A percentile compares a stretch with the other conserved stretches of the same genome.
Conservation (phyloP, 2,329 filamentous ascomycete genomes). For the Ceratocystis huliohia region DNA sequence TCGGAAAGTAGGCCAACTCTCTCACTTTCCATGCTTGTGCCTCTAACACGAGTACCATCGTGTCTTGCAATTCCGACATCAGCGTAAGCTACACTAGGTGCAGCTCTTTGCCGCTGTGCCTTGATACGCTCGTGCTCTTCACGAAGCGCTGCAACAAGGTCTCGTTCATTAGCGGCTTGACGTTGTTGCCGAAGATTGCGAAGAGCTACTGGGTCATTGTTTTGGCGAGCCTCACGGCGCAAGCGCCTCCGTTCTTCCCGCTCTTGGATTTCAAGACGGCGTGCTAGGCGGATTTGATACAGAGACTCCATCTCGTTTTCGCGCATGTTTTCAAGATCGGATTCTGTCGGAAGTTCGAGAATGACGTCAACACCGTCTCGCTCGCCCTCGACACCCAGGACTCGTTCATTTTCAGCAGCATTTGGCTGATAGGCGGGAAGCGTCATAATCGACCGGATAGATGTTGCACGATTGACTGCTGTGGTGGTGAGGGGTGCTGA, state of each 20-base stretch:
- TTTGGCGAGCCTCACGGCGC: slow-evolving; percentile 56
- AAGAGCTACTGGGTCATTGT: slow-evolving; percentile 58
- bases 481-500: slow-evolving; percentile 15
- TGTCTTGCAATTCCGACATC: slow-evolving; percentile 64
- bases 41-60: slow-evolving; percentile 62
- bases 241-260: slow-evolving; percentile 61
- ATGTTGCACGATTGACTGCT: slow-evolving; percentile 65
- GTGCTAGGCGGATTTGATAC: slow-evolving; percentile 73
- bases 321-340: slow-evolving; percentile 64
- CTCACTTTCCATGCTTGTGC: slow-evolving; percentile 62
- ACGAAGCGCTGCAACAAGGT: slow-evolving; percentile 47
- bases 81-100: slow-evolving; percentile 64
- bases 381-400: slow-evolving; percentile 81
- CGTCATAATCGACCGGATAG: slow-evolving; percentile 86
- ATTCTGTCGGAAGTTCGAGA: slow-evolving; percentile 66
- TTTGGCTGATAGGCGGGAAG: slow-evolving; percentile 70
- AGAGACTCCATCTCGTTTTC: slow-evolving; percentile 88
- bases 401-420: slow-evolving; percentile 62
- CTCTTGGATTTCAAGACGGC: slow-evolving; percentile 62
- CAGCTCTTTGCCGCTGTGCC: slow-evolving; percentile 48
- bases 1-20: slow-evolving; percentile 57
- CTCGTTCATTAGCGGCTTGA: slow-evolving; percentile 35
- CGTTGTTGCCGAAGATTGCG: slow-evolving; percentile 49
- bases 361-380: slow-evolving; percentile 84
- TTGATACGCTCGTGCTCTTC: slow-evolving; percentile 44